Evolutionary conservation across 345 rosid species (phyloP).

Genomic region (Angophora floribunda): DNA sequence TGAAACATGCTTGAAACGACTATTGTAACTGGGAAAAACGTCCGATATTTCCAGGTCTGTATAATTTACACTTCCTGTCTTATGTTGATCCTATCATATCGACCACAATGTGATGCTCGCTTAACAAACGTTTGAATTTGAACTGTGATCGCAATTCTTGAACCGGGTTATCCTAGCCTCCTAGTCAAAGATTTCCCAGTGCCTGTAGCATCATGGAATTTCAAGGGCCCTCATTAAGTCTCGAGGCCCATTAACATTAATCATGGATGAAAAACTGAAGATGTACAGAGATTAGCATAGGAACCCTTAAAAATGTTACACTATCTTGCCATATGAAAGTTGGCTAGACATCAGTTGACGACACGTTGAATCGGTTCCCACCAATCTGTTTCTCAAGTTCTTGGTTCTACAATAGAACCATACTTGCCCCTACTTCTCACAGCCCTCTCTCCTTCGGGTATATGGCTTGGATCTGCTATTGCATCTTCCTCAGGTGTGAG

Average conservation of each 20-base stretch:
- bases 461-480: slow-evolving; percentile 75
- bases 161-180: not conserved
- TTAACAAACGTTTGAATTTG: not conserved
- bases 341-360: not conserved
- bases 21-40: not conserved
- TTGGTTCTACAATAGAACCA: too few relatives aligned
- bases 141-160: not conserved
- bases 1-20: not conserved
- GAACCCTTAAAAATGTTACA: not conserved
- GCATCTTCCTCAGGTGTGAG: slow-evolving; percentile 74
- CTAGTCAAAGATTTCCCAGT: not conserved
- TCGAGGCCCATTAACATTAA: not conserved
- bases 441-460: slow-evolving; percentile 72
- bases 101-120: not conserved
- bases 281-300: not conserved
- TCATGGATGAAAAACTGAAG: not conserved
- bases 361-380: not conserved
- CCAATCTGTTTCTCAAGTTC: fast-evolving
- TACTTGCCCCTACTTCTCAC: slow-evolving; percentile 23
- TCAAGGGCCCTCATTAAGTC: not conserved
- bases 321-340: not conserved
- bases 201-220: not conserved
- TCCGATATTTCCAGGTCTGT: not conserved
- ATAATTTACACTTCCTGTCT: not conserved
- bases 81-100: not conserved